phyloP scores from a whole-genome alignment of 345 rosid genomes.

The Salix exigua region DNA sequence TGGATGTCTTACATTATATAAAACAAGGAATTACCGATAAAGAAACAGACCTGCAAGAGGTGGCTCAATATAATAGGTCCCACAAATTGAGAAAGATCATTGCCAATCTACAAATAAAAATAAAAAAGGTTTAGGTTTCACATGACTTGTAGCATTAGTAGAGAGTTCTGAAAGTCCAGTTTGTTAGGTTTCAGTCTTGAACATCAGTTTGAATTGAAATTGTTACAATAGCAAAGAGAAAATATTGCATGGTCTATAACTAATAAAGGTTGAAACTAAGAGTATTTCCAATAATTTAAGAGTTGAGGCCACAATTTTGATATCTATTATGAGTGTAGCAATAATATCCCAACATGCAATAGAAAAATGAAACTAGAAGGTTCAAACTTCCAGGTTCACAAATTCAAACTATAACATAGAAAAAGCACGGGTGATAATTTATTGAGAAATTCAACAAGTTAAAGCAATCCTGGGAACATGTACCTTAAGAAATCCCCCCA shows the following conservation, averaged over 20 bases:
- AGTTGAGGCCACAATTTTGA: background rate
- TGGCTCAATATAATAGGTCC: conserved; percentile 30
- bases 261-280: background rate
- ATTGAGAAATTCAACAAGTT: background rate
- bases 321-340: background rate
- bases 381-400: background rate
- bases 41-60: conserved; percentile 25
- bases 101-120: conserved; percentile 39
- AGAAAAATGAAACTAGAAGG: background rate
- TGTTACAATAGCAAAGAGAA: background rate
- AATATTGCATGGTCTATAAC: background rate
- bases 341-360: background rate
- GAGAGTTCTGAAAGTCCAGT: conserved; percentile 12
- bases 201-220: background rate
- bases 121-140: conserved; percentile 16
- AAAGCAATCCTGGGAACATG: background rate
- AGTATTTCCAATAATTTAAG: background rate
- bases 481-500: conserved; percentile 92
- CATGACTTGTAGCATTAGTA: background rate
- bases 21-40: background rate
- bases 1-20: background rate
- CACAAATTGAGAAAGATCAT: conserved; percentile 31
- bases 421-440: background rate
- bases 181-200: background rate
- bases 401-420: background rate